phyloP scores from a whole-genome alignment of 2,329 filamentous ascomycete species.

The Talaromyces sp. region DNA sequence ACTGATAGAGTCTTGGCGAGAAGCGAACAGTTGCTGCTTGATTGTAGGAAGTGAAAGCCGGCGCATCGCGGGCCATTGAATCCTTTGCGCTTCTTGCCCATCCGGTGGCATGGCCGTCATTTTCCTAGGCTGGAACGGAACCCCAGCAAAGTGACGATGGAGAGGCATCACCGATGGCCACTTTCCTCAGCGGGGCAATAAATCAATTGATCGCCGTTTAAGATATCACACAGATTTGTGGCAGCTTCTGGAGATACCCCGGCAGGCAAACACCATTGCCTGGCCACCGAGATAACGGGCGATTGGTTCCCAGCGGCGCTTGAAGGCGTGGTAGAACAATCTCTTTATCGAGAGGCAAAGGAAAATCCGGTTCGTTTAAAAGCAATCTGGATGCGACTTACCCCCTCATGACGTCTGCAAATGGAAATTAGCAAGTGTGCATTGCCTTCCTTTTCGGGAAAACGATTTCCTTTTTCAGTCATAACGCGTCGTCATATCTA shows the following conservation, averaged over 20 bases:
- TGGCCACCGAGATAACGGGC: background rate
- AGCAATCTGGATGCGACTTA: background rate
- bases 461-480: background rate
- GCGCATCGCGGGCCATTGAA: background rate
- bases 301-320: background rate
- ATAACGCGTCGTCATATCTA: background rate
- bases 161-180: conserved; percentile 1
- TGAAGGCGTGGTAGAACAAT: background rate
- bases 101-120: background rate
- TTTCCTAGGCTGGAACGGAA: background rate
- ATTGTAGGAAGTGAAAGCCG: conserved; percentile 2
- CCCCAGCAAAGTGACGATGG: conserved; percentile 4
- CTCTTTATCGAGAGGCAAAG: background rate
- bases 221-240: background rate
- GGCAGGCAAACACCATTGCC: background rate
- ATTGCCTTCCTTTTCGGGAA: background rate
- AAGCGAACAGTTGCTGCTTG: background rate
- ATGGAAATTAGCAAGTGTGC: background rate
- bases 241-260: background rate
- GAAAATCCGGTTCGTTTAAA: background rate
- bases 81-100: background rate
- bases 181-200: background rate
- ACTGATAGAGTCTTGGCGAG: background rate
- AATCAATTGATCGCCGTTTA: background rate
- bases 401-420: background rate